Base-by-base conservation (phyloP, 164 flowering plant species). In the Berberis vulgaris region DNA sequence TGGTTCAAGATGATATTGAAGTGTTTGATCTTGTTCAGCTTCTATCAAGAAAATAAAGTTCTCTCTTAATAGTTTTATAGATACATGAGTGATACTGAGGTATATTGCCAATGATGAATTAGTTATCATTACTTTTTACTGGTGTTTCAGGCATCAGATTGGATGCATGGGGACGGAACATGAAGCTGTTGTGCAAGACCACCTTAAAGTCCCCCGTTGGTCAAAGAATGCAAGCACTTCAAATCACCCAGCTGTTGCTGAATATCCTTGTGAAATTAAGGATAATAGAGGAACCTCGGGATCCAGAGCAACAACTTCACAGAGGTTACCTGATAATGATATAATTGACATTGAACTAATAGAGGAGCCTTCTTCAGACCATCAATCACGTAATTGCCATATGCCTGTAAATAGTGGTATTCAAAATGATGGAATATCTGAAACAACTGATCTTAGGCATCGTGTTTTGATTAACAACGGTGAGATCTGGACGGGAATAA, bases 161-260 rank as follows among this genome's bases (percentile, higher is more conserved):
- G 7, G 54, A 44, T 65, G n/a, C 6, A 65, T 54, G 69, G 60
- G 70, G 81, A 83, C 84, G 74, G 72, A 71, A 50, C 38, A 4
- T 73, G 78, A 61, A 61, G 65, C 67, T 68, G 47, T 26, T 65
- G 42, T 2, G 38, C 59, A 58, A 47, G 75, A 68, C 13, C 62
- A 41, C 62, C 68, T 70, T 41, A 72, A 45, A 55, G 49, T 66
- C 69, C 46, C 71, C 52, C 55, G 6, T 42, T 69, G 66, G 45
- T 55, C 13, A 61, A 74, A 57, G 41, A 59, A 67, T 62, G 68
- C 54, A 60, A 66, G 68, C 60, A 46, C 59, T 65, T 67, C 64
- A 61, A 54, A 60, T 65, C 64, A 69, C n/a, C 66, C 42, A 44
- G 58, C 50, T 62, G 69, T 68, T 57, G 10, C 60, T 54, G 61